Conservation (phyloP, 352 stramenopile species). For the Phytophthora hibernalis region DNA sequence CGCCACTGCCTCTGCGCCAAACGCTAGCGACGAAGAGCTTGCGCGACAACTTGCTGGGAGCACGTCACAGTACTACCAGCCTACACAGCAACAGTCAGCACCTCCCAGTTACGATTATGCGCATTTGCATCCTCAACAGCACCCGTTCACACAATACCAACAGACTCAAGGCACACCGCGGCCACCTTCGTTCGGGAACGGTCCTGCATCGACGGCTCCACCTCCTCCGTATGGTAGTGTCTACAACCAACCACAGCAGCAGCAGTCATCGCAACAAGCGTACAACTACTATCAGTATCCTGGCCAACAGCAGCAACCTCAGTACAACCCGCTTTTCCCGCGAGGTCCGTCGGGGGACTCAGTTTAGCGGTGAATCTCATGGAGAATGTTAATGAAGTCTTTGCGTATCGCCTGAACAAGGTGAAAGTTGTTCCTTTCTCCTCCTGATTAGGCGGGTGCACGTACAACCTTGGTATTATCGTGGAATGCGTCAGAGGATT, state of each 20-base stretch:
- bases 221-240: slow-evolving; percentile 49
- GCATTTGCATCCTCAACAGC: slow-evolving; percentile 42
- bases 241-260: slow-evolving; percentile 50
- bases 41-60: slow-evolving; percentile 58
- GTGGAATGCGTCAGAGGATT: too few relatives aligned
- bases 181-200: slow-evolving; percentile 33
- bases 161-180: slow-evolving; percentile 25
- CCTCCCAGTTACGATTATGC: slow-evolving; percentile 50
- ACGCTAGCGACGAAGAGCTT: slow-evolving; percentile 60
- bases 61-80: slow-evolving; percentile 50
- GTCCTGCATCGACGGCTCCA: slow-evolving; percentile 38
- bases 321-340: slow-evolving; percentile 36
- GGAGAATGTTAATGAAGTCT: not conserved
- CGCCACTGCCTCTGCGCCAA: slow-evolving; percentile 12
- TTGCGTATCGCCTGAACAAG: too few relatives aligned
- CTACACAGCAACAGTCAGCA: slow-evolving; percentile 25
- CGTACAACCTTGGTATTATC: too few relatives aligned
- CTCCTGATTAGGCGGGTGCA: too few relatives aligned
- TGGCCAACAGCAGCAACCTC: slow-evolving; percentile 28
- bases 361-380: slow-evolving; percentile 22
- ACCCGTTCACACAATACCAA: slow-evolving; percentile 55
- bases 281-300: slow-evolving; percentile 60
- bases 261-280: slow-evolving; percentile 35
- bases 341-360: slow-evolving; percentile 26
- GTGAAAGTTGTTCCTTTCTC: too few relatives aligned